phyloP scores from a whole-genome alignment of 2,329 filamentous ascomycete species.

The Monosporascus sp. region DNA sequence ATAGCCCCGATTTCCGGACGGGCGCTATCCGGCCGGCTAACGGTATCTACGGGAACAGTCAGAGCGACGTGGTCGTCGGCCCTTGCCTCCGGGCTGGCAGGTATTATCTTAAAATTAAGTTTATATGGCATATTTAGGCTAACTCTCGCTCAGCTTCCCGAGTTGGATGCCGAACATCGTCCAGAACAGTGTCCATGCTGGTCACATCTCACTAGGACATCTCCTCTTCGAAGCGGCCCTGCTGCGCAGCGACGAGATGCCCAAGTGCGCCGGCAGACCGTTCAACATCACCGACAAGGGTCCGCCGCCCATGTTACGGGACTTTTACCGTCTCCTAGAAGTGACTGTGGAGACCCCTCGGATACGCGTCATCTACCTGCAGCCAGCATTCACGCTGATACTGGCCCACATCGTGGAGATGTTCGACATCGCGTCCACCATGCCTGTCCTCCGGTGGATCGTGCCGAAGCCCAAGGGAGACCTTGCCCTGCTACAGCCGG shows the following conservation, averaged over 20 bases:
- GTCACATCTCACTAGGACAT: conserved; percentile 51
- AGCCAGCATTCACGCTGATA: conserved; percentile 32
- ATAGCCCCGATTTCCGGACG: conserved; percentile 39
- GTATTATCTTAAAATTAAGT: neutral
- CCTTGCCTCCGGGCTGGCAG: conserved; percentile 14
- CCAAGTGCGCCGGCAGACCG: conserved; percentile 37
- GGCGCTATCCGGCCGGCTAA: conserved; percentile 51
- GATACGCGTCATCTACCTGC: conserved; percentile 26
- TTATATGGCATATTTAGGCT: conserved; percentile 21
- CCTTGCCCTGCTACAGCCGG: conserved; percentile 36
- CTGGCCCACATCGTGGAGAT: conserved; percentile 34
- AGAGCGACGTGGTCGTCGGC: conserved; percentile 37
- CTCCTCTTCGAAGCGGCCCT: conserved; percentile 49
- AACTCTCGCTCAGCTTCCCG: conserved; percentile 24
- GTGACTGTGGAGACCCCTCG: conserved; percentile 24
- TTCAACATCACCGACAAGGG: conserved; percentile 48
- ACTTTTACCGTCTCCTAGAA: conserved; percentile 33
- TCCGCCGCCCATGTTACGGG: conserved; percentile 35
- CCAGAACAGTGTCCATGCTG: conserved; percentile 45
- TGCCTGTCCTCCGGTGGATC: conserved; percentile 19
- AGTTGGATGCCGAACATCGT: conserved; percentile 41
- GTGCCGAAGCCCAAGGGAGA: conserved; percentile 33
- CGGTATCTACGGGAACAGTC: conserved; percentile 45
- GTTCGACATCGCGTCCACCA: conserved; percentile 25
- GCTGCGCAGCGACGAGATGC: conserved; percentile 29